These are phyloP conservation scores for Leishmania mexicana DNA, from an alignment of 208 protist genomes.

Conservation along the genomic window DNA sequence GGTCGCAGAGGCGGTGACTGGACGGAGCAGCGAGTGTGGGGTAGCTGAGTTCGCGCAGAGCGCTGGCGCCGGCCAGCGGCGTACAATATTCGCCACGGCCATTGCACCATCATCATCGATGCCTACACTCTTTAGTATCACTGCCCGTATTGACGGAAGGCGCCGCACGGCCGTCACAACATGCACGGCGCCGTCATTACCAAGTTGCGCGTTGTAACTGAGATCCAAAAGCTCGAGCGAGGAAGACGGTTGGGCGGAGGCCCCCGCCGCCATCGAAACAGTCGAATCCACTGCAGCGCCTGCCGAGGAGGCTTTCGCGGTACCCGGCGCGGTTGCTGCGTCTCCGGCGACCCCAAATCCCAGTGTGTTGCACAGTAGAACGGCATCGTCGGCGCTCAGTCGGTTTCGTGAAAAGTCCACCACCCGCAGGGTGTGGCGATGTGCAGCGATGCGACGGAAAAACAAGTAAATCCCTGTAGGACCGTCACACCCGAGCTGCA, in stretches of 20 bases:
- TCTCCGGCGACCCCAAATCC: conserved; percentile 27
- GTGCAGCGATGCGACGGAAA: conserved; percentile 59
- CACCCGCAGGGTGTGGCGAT: conserved; percentile 64
- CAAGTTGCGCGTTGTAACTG: conserved; percentile 83
- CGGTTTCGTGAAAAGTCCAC: conserved; percentile 86
- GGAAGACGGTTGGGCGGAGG: conserved; percentile 2
- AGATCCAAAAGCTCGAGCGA: conserved; percentile 80
- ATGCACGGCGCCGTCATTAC: conserved; percentile 68
- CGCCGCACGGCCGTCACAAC: conserved; percentile 42
- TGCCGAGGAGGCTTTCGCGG: background rate
- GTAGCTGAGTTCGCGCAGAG: background rate
- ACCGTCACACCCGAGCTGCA: conserved; percentile 81
- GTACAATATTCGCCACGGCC: conserved; percentile 45
- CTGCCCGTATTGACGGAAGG: conserved; percentile 55
- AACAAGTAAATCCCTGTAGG: conserved; percentile 72
- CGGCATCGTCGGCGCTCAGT: conserved; percentile 63
- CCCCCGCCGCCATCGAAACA: background rate
- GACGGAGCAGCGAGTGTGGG: conserved; percentile 12
- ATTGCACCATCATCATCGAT: conserved; percentile 68
- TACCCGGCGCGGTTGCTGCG: background rate
- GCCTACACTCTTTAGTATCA: conserved; percentile 70
- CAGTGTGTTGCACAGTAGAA: conserved; percentile 58
- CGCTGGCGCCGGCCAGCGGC: conserved; percentile 41
- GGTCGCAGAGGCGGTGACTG: conserved; percentile 15
- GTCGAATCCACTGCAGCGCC: background rate